A percentile compares a stretch with the other conserved stretches of the same genome.
These are phyloP conservation scores for Forsythia suspensa DNA, from an alignment of 257 asterid genomes.

Conservation along the genomic window DNA sequence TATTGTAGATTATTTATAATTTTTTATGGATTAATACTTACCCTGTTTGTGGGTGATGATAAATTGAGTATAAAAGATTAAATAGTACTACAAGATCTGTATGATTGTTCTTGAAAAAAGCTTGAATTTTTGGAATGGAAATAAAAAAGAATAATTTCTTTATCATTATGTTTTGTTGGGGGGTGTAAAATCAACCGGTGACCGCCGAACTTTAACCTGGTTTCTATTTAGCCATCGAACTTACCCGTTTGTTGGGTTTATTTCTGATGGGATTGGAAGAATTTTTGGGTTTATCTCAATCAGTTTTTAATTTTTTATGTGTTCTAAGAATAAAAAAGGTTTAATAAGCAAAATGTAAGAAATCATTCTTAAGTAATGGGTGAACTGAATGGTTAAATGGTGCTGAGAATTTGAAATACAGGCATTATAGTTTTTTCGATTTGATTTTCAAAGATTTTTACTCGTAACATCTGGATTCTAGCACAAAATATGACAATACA, in stretches of 20 bases:
- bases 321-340: background rate
- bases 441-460: background rate
- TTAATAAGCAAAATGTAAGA: background rate
- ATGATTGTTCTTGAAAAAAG: conserved; percentile 9
- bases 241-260: background rate
- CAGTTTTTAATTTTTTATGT: background rate
- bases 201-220: too few relatives aligned
- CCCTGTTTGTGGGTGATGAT: conserved; percentile 18
- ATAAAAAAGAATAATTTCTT: too few relatives aligned
- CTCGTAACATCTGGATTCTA: too few relatives aligned
- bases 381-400: background rate
- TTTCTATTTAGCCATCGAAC: too few relatives aligned
- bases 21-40: background rate
- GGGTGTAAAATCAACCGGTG: too few relatives aligned
- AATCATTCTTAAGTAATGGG: background rate
- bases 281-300: background rate
- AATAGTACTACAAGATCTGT: conserved; percentile 19
- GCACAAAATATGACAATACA: too few relatives aligned
- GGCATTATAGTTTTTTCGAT: background rate
- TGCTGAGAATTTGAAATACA: too few relatives aligned
- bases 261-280: background rate
- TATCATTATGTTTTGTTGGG: too few relatives aligned
- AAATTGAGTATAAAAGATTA: conserved; percentile 1
- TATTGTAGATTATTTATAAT: background rate
- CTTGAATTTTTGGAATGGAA: conserved; percentile 5